phyloP scores from a whole-genome alignment of 1,284 basidiomycete species.

The Ustilago shanxiensis region DNA sequence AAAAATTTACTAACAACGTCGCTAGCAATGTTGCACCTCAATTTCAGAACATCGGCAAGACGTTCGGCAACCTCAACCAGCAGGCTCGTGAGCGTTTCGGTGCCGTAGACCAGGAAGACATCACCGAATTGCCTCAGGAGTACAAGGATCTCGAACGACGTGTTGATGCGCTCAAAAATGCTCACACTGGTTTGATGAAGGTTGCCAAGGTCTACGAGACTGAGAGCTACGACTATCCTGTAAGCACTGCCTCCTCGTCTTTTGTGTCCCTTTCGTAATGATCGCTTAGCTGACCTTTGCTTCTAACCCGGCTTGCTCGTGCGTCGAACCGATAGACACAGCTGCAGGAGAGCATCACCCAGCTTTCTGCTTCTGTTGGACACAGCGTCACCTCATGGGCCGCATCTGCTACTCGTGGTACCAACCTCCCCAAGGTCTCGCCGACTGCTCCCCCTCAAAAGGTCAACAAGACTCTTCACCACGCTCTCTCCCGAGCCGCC shows the following conservation, averaged over 20 bases:
- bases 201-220: constrained; percentile 61
- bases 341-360: constrained; percentile 73
- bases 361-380: constrained; percentile 75
- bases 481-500: constrained; percentile 88
- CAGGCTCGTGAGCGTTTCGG: constrained; percentile 82
- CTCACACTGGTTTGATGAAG: constrained; percentile 84
- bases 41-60: constrained; percentile 79
- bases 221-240: constrained; percentile 68
- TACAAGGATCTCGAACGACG: constrained; percentile 95
- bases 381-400: constrained; percentile 86
- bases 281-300: constrained; percentile 58
- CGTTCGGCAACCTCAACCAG: constrained; percentile 81
- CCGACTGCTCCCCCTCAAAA: constrained; percentile 74
- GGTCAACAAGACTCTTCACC: constrained; percentile 86
- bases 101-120: constrained; percentile 87
- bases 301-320: neutral
- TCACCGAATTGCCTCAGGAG: constrained; percentile 85
- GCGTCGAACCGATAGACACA: constrained; percentile 52
- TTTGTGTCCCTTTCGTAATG: too few relatives aligned
- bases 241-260: constrained; percentile 73
- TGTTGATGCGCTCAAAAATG: constrained; percentile 87
- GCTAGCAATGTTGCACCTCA: constrained; percentile 62
- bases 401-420: constrained; percentile 83
- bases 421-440: constrained; percentile 75
- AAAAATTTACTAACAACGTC: constrained; percentile 62